These are phyloP conservation scores for Beauveria varroae DNA, from an alignment of 2,329 filamentous ascomycete species.

Conservation along the genomic window DNA sequence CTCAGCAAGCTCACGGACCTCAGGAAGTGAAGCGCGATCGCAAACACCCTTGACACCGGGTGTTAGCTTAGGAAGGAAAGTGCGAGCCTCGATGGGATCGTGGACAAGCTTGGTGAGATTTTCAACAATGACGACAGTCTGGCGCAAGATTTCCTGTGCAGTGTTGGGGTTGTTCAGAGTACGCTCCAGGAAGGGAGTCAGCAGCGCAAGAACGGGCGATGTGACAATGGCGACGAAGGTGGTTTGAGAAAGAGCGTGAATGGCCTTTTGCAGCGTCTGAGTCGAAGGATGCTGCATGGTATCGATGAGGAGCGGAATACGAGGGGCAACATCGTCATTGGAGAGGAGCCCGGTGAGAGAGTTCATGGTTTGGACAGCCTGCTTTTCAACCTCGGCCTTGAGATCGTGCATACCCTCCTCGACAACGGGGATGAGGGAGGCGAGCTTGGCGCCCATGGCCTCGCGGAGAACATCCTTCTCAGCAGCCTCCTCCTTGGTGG, in stretches of 20 bases:
- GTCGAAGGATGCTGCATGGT: slow-evolving; percentile 91
- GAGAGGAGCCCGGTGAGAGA: slow-evolving; percentile 82
- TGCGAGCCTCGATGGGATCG: slow-evolving; percentile 85
- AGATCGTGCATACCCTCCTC: slow-evolving; percentile 95
- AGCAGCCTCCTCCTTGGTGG: slow-evolving; percentile 71
- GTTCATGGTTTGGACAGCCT: slow-evolving; percentile 87
- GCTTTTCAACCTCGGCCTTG: slow-evolving; percentile 81
- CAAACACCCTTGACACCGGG: slow-evolving; percentile 88
- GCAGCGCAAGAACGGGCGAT: slow-evolving; percentile 85
- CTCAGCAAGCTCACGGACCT: slow-evolving; percentile 84
- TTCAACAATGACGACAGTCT: slow-evolving; percentile 94
- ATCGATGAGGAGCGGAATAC: slow-evolving; percentile 86
- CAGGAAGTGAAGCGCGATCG: slow-evolving; percentile 82
- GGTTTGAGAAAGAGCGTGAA: slow-evolving; percentile 91
- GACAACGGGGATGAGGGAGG: slow-evolving; percentile 81
- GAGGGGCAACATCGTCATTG: slow-evolving; percentile 92
- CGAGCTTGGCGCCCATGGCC: slow-evolving; percentile 81
- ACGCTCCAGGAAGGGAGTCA: slow-evolving; percentile 90
- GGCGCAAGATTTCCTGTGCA: slow-evolving; percentile 85
- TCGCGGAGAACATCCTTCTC: slow-evolving; percentile 87
- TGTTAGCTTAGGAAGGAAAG: slow-evolving; percentile 89
- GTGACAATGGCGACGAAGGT: slow-evolving; percentile 98
- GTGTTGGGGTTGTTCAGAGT: slow-evolving; percentile 88
- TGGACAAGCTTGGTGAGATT: slow-evolving; percentile 98
- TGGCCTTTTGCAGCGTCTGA: slow-evolving; percentile 86